Conservation (phyloP, 2,329 filamentous ascomycete genomes). For the Talaromyces islandicus region DNA sequence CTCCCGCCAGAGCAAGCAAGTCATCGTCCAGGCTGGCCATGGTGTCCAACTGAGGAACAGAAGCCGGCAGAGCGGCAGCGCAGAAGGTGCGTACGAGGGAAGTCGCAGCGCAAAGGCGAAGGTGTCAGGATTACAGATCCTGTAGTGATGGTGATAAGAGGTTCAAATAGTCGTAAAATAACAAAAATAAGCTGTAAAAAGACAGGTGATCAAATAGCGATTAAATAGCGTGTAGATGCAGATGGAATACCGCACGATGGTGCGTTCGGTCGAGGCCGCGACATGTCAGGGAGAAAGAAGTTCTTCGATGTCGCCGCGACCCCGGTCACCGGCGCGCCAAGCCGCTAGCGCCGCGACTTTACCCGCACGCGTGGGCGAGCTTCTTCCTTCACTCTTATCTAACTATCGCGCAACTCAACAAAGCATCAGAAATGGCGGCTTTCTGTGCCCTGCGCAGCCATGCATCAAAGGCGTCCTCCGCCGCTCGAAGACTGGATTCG, state of each 20-base stretch:
- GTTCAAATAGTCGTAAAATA: neutral
- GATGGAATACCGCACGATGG: neutral
- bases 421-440: conserved; percentile 18
- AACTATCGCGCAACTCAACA: neutral
- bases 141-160: neutral
- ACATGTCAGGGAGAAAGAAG: neutral
- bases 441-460: conserved; percentile 18
- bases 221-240: neutral
- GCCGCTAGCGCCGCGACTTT: neutral
- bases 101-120: conserved; percentile 1
- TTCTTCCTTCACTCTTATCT: neutral
- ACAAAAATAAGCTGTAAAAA: neutral
- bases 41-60: conserved; percentile 21
- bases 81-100: neutral
- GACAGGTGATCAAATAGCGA: neutral
- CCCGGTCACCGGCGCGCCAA: neutral
- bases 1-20: conserved; percentile 85
- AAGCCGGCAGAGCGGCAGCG: neutral
- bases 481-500: conserved; percentile 11
- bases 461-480: neutral
- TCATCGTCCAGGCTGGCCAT: conserved; percentile 85
- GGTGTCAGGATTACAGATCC: neutral
- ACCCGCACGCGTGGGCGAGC: neutral
- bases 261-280: neutral
- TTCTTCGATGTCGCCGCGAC: neutral